A percentile compares a stretch with the other conserved stretches of the same genome.
These are phyloP conservation scores for Gynochthodes officinalis DNA, from an alignment of 257 asterid genomes.

Conservation along the genomic window DNA sequence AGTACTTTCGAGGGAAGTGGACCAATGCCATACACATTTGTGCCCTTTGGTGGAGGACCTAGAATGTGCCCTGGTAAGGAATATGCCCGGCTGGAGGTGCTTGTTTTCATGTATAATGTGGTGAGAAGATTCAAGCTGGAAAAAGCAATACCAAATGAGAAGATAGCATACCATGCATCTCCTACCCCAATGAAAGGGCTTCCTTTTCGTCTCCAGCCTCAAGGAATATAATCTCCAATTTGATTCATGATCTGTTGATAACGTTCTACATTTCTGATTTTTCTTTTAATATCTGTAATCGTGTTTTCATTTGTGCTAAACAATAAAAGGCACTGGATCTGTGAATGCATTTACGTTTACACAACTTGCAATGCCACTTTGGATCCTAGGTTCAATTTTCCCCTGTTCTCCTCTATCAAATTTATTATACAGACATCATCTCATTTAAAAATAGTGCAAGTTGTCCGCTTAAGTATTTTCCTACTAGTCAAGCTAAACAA, in stretches of 20 bases:
- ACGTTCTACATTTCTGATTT: neutral
- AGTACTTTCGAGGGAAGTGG: conserved; percentile 8
- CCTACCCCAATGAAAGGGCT: neutral
- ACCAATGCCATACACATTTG: conserved; percentile 7
- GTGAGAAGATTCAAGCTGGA: neutral
- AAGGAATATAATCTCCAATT: neutral
- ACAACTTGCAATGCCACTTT: no score
- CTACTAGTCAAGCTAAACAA: no score
- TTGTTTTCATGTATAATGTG: neutral
- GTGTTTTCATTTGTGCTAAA: no score
- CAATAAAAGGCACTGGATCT: no score
- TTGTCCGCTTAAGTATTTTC: no score
- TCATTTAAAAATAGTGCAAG: no score
- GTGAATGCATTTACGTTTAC: no score
- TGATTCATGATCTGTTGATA: neutral
- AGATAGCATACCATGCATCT: neutral
- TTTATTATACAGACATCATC: no score
- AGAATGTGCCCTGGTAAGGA: conserved; percentile 12
- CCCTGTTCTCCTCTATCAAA: no score
- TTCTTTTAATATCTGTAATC: neutral
- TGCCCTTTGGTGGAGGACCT: conserved; percentile 21
- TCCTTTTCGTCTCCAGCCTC: neutral
- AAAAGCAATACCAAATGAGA: neutral
- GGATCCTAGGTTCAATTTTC: no score
- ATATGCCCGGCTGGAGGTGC: neutral